These are phyloP conservation scores for Wickerhamiella sergipiensis DNA, from an alignment of 805 yeast species.

Conservation along the genomic window DNA sequence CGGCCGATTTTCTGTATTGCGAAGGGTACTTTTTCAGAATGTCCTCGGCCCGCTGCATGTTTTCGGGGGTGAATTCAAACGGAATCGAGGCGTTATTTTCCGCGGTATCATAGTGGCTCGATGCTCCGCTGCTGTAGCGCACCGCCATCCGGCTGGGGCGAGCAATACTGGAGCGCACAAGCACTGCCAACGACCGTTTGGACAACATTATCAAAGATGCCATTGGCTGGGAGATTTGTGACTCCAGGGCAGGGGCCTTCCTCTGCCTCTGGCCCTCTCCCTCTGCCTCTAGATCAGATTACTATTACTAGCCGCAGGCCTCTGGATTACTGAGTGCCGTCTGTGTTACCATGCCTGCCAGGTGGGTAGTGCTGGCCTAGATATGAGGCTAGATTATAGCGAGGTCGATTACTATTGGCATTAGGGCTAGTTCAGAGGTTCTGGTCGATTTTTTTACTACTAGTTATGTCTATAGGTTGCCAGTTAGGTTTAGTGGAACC, in stretches of 20 bases:
- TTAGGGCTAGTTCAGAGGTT: too few relatives aligned
- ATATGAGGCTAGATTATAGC: too few relatives aligned
- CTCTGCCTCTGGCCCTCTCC: too few relatives aligned
- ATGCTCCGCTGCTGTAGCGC: background rate
- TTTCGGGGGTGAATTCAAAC: conserved; percentile 59
- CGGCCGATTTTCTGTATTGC: conserved; percentile 77
- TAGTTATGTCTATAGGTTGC: too few relatives aligned
- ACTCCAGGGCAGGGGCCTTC: background rate
- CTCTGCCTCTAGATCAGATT: too few relatives aligned
- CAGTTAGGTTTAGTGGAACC: too few relatives aligned
- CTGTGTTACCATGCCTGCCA: too few relatives aligned
- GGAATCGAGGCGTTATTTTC: conserved; percentile 54
- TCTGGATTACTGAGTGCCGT: too few relatives aligned
- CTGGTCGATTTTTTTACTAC: too few relatives aligned
- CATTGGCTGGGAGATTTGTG: conserved; percentile 2
- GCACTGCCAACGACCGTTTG: background rate
- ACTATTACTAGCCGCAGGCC: too few relatives aligned
- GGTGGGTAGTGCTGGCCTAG: too few relatives aligned
- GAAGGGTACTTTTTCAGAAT: conserved; percentile 71
- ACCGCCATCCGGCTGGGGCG: background rate
- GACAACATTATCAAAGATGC: conserved; percentile 1
- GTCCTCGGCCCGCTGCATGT: conserved; percentile 52
- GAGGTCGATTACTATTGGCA: too few relatives aligned
- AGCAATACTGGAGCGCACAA: background rate
- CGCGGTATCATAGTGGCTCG: conserved; percentile 59